These are phyloP conservation scores for Arthromyces matolae DNA, from an alignment of 768 basidiomycete species.

Conservation along the genomic window DNA sequence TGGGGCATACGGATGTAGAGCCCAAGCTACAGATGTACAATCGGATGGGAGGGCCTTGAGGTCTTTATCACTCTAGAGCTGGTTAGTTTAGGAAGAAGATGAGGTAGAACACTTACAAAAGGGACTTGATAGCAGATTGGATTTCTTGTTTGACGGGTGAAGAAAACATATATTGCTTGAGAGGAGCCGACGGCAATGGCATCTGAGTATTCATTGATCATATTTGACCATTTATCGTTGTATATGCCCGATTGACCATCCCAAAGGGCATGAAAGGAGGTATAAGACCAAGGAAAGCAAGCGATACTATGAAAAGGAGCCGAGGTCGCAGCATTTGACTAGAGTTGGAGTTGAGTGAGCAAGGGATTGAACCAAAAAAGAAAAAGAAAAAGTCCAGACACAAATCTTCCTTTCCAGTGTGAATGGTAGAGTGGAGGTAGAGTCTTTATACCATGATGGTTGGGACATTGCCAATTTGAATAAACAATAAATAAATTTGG, in stretches of 20 bases:
- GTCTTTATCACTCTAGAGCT: slow-evolving; percentile 10
- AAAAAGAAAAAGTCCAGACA: slow-evolving; percentile 33
- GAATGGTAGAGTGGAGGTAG: slow-evolving; percentile 34
- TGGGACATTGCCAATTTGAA: slow-evolving; percentile 6
- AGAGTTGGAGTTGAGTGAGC: background rate
- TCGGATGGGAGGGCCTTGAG: slow-evolving; percentile 26
- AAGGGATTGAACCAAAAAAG: background rate
- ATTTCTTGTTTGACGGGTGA: slow-evolving; percentile 25
- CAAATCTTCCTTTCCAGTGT: slow-evolving; percentile 37
- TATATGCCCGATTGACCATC: slow-evolving; percentile 26
- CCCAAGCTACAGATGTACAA: slow-evolving; percentile 53
- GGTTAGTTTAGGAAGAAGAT: background rate
- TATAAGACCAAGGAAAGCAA: slow-evolving; percentile 44
- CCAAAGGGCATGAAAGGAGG: slow-evolving; percentile 39
- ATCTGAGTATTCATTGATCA: slow-evolving; percentile 47
- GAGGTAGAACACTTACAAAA: slow-evolving; percentile 20
- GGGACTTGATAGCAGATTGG: slow-evolving; percentile 37
- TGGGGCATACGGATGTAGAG: slow-evolving; percentile 38
- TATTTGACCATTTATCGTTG: slow-evolving; percentile 40
- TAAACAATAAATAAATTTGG: slow-evolving; percentile 26
- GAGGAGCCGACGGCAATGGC: slow-evolving; percentile 47
- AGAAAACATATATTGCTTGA: slow-evolving; percentile 34
- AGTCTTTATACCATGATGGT: slow-evolving; percentile 36
- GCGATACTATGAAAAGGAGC: slow-evolving; percentile 38
- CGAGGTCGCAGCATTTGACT: slow-evolving; percentile 28